Evolutionary conservation across 2,329 filamentous ascomycete species (phyloP), one percentile per base, ranked within the genome.

Genomic region (Diaporthe batatas): DNA sequence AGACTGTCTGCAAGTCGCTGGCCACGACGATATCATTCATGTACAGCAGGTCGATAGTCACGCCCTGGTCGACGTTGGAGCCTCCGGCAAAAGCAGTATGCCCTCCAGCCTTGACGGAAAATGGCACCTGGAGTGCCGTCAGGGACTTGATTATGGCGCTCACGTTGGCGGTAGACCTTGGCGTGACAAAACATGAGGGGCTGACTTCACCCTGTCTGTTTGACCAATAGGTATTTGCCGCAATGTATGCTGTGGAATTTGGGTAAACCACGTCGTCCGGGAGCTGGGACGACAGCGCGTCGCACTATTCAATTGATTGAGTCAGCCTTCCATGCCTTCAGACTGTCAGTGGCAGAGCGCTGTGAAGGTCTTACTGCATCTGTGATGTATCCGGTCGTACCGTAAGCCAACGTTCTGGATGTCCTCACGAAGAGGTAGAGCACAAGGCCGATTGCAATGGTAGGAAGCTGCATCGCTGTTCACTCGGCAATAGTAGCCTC

Each of bases 1-100:
- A 80, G 6, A 84, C 82, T 5, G 79, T 81, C 2, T 76, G 76
- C 12, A 77, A 79, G 59, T 83, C 82, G 3, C 75, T 64, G 23
- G 78, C 79, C 16, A 90, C 70, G 3, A 39, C 8, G 2, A 65
- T 68, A 11, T 55, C 49, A 39, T 7, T 39, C 62, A 72, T 21
- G n/a, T 67, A 14, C 16, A 53, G 32, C 4, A 72, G 7, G 51
- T 72, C 59, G 11, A 72, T 39, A 10, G 70, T 72, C 29, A 72
- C 70, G 21, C 70, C 70, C 18, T n/a, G 23, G 12, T 34, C 59
- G 18, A 53, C n/a, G 36, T 67, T 65, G 62, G 70, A 72, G 16
- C 49, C 70, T 8, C 62, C 70, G 16, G 70, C 25, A 39, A 68
- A 72, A 6, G 57, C 44, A 3, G 51, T 54, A 42, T 72, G 70